Conservation (phyloP, 1,284 basidiomycete genomes). For the Dichomitus squalens region DNA sequence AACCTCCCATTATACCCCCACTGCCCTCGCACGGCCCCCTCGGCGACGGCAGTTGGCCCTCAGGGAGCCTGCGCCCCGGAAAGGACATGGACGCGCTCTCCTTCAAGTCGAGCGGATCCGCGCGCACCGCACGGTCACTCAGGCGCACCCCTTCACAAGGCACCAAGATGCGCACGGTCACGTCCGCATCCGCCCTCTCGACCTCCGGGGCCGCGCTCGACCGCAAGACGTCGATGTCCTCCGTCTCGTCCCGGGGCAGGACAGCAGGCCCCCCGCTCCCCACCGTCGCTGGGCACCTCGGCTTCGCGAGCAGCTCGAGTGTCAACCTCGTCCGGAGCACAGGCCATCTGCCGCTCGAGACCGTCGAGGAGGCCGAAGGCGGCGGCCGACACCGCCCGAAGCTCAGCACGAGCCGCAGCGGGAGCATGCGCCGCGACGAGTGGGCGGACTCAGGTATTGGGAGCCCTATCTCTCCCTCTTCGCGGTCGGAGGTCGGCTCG, state of each 20-base stretch:
- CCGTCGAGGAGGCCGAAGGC: constrained; percentile 50
- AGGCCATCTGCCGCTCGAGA: constrained; percentile 50
- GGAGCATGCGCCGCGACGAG: constrained; percentile 12
- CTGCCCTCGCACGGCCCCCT: constrained; percentile 21
- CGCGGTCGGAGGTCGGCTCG: constrained; percentile 21
- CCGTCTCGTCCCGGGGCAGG: constrained; percentile 45
- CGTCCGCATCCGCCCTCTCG: constrained; percentile 28
- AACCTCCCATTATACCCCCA: constrained; percentile 32
- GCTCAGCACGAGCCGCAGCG: constrained; percentile 6
- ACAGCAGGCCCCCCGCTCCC: constrained; percentile 20
- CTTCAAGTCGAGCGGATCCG: constrained; percentile 53
- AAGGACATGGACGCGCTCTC: constrained; percentile 49
- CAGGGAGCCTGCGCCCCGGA: constrained; percentile 23
- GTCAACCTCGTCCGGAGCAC: constrained; percentile 47
- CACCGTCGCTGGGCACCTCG: constrained; percentile 27
- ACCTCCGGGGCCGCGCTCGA: constrained; percentile 30
- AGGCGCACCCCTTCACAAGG: constrained; percentile 34
- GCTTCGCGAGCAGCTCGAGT: constrained; percentile 48
- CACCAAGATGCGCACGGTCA: constrained; percentile 40
- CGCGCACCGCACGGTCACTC: constrained; percentile 45
- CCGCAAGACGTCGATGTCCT: constrained; percentile 54
- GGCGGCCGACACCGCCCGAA: constrained; percentile 5
- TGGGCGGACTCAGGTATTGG: constrained; percentile 9
- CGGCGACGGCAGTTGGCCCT: constrained; percentile 18
- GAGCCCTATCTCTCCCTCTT: constrained; percentile 14